Evolutionary conservation across 2,329 filamentous ascomycete species (phyloP), one percentile per base, ranked within the genome.

Genomic region (Apiospora malaysiana): DNA sequence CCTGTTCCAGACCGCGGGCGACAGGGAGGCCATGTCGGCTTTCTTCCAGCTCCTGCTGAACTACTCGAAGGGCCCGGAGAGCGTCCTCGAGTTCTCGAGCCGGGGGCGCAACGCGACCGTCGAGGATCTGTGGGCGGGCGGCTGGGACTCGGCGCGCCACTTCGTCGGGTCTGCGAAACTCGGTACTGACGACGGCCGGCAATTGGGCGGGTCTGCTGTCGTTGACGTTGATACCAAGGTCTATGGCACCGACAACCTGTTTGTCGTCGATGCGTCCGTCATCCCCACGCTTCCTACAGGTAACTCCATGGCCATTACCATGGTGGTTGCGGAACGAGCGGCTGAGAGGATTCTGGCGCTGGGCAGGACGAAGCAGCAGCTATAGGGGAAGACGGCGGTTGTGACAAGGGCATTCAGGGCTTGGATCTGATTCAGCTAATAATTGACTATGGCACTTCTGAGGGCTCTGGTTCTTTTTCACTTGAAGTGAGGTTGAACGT

Each of bases 231-330:
- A 92, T 79, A 87, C 89, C 71, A 88, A 87, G 80, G 89, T 92
- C 9, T 92, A 89, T 75, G 90, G 90, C 46, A 92, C 88, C 0
- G 89, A 92, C 74, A 92, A 92, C 79, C 82, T 92, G 66, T 92
- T 90, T 75, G 87, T 92, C 18, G 89, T 93, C 3, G 91, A 93
- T 75, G 91, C 88, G 0, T 88, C 87, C 71, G 90, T 93, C 76
- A 91, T 92, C 81, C 91, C 91, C 0, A 91, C 91, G 73, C 88
- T 92, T 74, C 85, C 90, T 2, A 90, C 90, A 0, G 89, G 90
- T n/a, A 94, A 94, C 80, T 91, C 91, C 0, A 79, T 80, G 21
- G 76, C 81, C 7, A 82, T 82, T 73, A 82, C 83, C 63, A 80
- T 84, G 23, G 77, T 81, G 16, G 80, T 78, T 4, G 77, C 82